Evolutionary conservation across 2,329 filamentous ascomycete genomes (phyloP), one percentile per base, ranked within the genome.

Genomic region (Colletotrichum scovillei): DNA sequence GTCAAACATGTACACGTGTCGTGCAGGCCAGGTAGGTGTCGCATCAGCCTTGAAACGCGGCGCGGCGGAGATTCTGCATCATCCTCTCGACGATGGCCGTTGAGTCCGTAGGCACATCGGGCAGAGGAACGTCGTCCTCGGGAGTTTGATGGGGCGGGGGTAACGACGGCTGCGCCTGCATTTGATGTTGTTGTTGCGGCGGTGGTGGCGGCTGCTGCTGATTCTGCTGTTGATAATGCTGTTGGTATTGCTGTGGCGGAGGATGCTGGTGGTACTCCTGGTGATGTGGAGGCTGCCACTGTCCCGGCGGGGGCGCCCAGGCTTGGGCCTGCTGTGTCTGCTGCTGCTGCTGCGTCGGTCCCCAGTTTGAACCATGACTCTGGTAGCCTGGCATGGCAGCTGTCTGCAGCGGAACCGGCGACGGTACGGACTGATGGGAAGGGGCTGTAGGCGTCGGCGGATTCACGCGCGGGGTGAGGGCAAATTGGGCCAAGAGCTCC

Each of bases 31-130:
- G 38, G 16, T 2, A 28, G 52, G n/a, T n/a, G 28, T 42, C 5
- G 35, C 19, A 42, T 73, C 38, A 73, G 30, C 71, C 35, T 32
- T 70, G 67, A 9, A 60, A 71, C 3, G 71, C 71, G n/a, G 84
- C 84, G 63, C 84, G 82, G 55, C 84, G 84, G 16, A 90, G 80
- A 74, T 89, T 88, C 56, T 79, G 78, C 83, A 90, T 86, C 83
- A 90, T 86, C 74, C 84, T 84, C 77, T 89, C 87, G 57, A 90
- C 84, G 53, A 89, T 82, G 30, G 85, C 81, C 80, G 85, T 84
- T n/a, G 84, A 86, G 76, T 86, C 85, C 62, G 80, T 77, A 12
- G 85, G 83, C 26, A 85, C 83, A 67, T 86, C 84, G 2, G 84
- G 79, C 63, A 86, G 83, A 19, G 81, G 82, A 46, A 81, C 49